These are phyloP conservation scores for Apiotrichum mycotoxinovorans DNA, from an alignment of 1,284 basidiomycete genomes.

Conservation along the genomic window DNA sequence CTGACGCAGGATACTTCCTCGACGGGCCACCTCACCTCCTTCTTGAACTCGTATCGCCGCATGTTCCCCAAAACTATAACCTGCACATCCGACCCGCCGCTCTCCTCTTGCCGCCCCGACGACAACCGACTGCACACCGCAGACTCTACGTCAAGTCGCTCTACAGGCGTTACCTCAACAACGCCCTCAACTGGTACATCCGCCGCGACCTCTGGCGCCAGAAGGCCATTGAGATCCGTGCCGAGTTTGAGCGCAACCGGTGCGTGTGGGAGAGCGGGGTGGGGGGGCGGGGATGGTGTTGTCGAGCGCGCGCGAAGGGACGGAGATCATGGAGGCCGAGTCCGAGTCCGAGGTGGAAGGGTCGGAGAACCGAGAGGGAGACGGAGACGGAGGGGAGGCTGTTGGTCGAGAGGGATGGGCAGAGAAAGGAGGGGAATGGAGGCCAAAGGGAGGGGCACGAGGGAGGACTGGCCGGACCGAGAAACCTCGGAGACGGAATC, in stretches of 20 bases:
- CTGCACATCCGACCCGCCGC: no score
- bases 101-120: no score
- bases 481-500: no score
- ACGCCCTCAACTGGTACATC: conserved; percentile 84
- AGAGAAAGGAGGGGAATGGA: no score
- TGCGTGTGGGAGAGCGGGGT: conserved; percentile 48
- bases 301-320: neutral
- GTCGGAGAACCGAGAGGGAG: neutral
- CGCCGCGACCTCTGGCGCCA: conserved; percentile 79
- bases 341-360: neutral
- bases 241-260: conserved; percentile 89
- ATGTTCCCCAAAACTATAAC: no score
- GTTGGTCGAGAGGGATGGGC: no score
- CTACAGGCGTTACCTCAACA: conserved; percentile 79
- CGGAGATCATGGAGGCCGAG: neutral
- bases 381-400: neutral
- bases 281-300: neutral
- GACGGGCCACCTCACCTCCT: no score
- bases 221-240: conserved; percentile 77
- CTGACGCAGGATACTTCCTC: conserved; percentile 1
- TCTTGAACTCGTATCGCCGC: neutral
- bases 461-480: no score
- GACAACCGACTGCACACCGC: no score
- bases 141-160: conserved; percentile 81
- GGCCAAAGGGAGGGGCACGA: no score